phyloP scores from a whole-genome alignment of 148 eudicot species.

The Vaccinium vitisidaea region DNA sequence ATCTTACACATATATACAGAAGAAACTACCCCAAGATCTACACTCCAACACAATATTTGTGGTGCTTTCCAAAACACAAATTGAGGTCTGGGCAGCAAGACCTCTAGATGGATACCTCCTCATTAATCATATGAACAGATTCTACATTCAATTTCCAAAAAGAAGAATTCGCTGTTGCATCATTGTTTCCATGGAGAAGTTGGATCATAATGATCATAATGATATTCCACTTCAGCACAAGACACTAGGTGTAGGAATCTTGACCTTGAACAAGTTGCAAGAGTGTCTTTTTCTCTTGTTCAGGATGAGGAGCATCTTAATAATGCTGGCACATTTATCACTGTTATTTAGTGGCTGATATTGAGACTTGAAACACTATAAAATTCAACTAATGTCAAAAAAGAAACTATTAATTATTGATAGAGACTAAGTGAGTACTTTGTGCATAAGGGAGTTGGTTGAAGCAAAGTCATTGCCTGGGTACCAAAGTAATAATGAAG shows the following conservation, averaged over 20 bases:
- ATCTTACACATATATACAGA: background rate
- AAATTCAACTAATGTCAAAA: background rate
- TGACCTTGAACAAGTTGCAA: background rate
- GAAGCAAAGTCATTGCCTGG: too few relatives aligned
- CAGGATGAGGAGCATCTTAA: background rate
- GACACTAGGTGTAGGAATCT: background rate
- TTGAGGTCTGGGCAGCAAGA: background rate
- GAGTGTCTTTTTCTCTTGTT: background rate
- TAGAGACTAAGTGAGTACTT: too few relatives aligned
- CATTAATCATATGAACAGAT: background rate
- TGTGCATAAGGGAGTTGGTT: too few relatives aligned
- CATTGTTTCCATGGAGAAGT: background rate
- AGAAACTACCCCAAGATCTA: background rate
- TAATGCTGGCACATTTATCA: background rate
- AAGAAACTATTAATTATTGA: background rate
- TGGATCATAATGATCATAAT: background rate
- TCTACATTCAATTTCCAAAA: background rate
- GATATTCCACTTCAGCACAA: background rate
- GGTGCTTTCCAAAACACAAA: background rate
- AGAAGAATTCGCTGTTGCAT: background rate
- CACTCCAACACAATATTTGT: background rate
- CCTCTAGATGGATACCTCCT: background rate
- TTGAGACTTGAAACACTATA: background rate
- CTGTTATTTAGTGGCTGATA: background rate
- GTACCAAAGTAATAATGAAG: too few relatives aligned